phyloP scores from a whole-genome alignment of 257 asterid genomes.

The Phtheirospermum japonicum region DNA sequence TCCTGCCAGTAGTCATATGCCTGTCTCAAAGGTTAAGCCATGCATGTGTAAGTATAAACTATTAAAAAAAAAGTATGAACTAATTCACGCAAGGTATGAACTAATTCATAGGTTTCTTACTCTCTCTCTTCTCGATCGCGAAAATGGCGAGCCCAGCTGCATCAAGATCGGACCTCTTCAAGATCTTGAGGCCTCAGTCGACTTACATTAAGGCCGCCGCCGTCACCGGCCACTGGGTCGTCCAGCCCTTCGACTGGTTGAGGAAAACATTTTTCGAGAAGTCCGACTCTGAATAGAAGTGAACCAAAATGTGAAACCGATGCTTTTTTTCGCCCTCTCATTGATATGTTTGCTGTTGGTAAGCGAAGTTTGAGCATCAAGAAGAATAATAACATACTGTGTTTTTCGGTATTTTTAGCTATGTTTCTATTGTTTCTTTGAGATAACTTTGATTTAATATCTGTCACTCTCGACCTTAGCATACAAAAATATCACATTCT shows the following conservation, averaged over 20 bases:
- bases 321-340: slow-evolving; percentile 28
- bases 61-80: too few species aligned
- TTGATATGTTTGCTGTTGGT: background rate
- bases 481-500: too few species aligned
- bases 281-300: slow-evolving; percentile 56
- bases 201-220: slow-evolving; percentile 58
- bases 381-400: slow-evolving; percentile 33
- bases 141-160: slow-evolving; percentile 48
- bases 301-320: slow-evolving; percentile 30
- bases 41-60: too few species aligned
- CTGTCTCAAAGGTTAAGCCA: too few species aligned
- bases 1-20: too few species aligned
- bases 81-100: too few species aligned
- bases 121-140: slow-evolving; percentile 13
- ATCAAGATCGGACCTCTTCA: slow-evolving; percentile 44
- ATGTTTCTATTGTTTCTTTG: background rate
- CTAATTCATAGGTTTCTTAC: slow-evolving; percentile 39
- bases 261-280: slow-evolving; percentile 85
- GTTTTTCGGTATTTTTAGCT: slow-evolving; percentile 21
- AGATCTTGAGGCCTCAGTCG: slow-evolving; percentile 40
- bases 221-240: slow-evolving; percentile 46
- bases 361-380: slow-evolving; percentile 15
- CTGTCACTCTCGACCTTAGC: background rate
- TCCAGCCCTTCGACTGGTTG: slow-evolving; percentile 85
- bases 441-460: too few species aligned